Percentiles rank a stretch among this genome's conserved stretches.
phyloP scores from a whole-genome alignment of 2,329 filamentous ascomycete species.

The Coniella vitis region DNA sequence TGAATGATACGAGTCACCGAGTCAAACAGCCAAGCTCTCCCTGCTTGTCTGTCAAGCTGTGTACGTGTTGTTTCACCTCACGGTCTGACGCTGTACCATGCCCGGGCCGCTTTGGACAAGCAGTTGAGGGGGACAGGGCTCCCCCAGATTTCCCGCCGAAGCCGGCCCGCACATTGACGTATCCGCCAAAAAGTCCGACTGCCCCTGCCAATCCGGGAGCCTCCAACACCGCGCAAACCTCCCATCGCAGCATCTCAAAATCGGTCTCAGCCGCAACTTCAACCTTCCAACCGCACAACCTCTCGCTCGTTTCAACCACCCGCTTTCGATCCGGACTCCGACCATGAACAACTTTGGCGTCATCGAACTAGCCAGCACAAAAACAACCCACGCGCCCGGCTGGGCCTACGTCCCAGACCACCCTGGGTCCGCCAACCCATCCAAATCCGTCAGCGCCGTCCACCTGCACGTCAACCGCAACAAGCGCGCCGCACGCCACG shows the following conservation, averaged over 20 bases:
- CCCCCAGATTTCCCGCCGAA: background rate
- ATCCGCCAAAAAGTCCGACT: background rate
- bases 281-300: background rate
- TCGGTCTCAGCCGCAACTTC: background rate
- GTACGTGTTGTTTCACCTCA: too few species aligned
- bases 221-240: too few species aligned
- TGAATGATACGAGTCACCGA: too few species aligned
- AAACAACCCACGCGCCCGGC: slow-evolving; percentile 67
- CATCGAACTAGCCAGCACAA: slow-evolving; percentile 69
- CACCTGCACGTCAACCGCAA: slow-evolving; percentile 46
- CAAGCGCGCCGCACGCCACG: slow-evolving; percentile 64
- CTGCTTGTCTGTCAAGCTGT: too few species aligned
- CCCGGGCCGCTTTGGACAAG: too few species aligned
- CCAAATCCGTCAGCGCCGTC: slow-evolving; percentile 26
- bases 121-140: too few species aligned
- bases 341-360: slow-evolving; percentile 67
- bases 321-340: background rate
- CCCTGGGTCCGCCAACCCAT: slow-evolving; percentile 46
- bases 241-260: background rate
- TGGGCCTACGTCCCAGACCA: slow-evolving; percentile 89
- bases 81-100: too few species aligned
- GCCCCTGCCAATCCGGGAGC: background rate
- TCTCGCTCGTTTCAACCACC: too few species aligned
- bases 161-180: slow-evolving; percentile 11
- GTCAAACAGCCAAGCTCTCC: too few species aligned